These are phyloP conservation scores for Violaceomyces palustris DNA, from an alignment of 1,284 basidiomycete species.

Conservation along the genomic window DNA sequence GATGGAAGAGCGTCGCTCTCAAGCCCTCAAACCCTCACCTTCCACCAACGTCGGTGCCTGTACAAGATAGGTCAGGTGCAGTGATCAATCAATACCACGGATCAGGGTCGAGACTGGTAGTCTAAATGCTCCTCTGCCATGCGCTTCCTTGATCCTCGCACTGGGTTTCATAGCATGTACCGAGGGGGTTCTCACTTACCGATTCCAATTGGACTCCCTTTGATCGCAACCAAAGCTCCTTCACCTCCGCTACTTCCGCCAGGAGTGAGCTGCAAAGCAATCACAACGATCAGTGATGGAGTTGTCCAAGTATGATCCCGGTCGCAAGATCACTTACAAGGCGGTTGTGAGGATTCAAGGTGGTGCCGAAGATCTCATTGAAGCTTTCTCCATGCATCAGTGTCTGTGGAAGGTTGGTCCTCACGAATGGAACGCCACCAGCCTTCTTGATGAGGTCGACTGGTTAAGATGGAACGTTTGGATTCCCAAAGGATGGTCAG, in stretches of 20 bases:
- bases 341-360: constrained; percentile 63
- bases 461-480: not conserved
- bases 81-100: too few species aligned
- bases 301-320: not conserved
- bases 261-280: constrained; percentile 31
- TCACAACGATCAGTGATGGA: too few species aligned
- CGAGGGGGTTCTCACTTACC: too few species aligned
- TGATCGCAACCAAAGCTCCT: constrained; percentile 61
- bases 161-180: too few species aligned
- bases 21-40: constrained; percentile 13
- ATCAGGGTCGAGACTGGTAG: too few species aligned
- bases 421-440: constrained; percentile 67
- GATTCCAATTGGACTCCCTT: constrained; percentile 61
- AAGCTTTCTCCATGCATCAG: constrained; percentile 49
- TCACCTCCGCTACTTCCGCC: constrained; percentile 67
- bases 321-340: constrained; percentile 47
- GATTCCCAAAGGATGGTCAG: not conserved
- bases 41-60: constrained; percentile 70
- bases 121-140: too few species aligned
- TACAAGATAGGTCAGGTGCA: too few species aligned
- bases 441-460: constrained; percentile 56
- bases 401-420: constrained; percentile 58
- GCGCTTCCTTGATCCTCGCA: too few species aligned
- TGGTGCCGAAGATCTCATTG: constrained; percentile 65
- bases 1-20: too few species aligned